A percentile compares a stretch with the other conserved stretches of the same genome.
These are phyloP conservation scores for Phellinidium pouzarii DNA, from an alignment of 1,284 basidiomycete species.

Conservation along the genomic window DNA sequence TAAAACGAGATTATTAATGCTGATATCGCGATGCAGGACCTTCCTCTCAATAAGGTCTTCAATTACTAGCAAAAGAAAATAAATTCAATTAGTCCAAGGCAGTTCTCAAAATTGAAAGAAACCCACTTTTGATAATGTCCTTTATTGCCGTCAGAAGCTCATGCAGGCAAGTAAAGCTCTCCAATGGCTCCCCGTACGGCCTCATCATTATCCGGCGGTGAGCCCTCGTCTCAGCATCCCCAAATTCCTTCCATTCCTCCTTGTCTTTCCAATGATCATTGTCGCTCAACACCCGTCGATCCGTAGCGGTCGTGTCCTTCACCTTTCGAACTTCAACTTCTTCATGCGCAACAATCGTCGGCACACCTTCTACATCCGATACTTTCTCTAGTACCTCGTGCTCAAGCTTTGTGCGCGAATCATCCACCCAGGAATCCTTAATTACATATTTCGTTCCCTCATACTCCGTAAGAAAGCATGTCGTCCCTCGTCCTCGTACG, in stretches of 20 bases:
- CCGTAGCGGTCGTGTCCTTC: background rate
- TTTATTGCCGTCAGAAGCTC: conserved; percentile 1
- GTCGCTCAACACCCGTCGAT: no score
- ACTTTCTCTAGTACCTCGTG: background rate
- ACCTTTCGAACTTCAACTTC: background rate
- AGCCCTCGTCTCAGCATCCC: background rate
- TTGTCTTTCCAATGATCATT: background rate
- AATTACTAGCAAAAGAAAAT: background rate
- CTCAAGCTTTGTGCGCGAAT: background rate
- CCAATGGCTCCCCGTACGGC: conserved; percentile 1
- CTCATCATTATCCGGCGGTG: background rate
- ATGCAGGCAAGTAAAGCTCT: background rate
- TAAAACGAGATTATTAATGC: background rate
- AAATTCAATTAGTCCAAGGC: background rate
- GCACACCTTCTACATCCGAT: background rate
- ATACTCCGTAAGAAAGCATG: no score
- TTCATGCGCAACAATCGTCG: background rate
- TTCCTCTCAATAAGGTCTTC: conserved; percentile 1
- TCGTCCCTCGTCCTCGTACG: background rate
- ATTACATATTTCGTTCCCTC: background rate
- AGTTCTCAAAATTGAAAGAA: background rate
- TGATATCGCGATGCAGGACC: conserved; percentile 4
- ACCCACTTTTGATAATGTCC: background rate
- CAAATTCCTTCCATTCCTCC: background rate
- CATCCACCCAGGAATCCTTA: conserved; percentile 1